Evolutionary conservation across 495 filamentous ascomycete genomes (phyloP), one percentile per base, ranked within the genome.

Genomic region (Elasticomyces elasticus): DNA sequence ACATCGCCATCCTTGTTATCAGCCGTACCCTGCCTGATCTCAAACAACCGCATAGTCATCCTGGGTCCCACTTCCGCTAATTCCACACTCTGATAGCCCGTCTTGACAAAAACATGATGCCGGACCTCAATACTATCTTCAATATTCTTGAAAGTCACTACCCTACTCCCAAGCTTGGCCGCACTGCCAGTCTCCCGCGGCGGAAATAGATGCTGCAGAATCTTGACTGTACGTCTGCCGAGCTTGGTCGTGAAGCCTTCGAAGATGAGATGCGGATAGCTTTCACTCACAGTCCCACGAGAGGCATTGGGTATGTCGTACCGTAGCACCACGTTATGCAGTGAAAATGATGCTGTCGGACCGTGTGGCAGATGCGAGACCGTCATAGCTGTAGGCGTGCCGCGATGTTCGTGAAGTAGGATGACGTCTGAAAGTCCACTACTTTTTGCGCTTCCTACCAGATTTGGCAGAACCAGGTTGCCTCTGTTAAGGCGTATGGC

Each of bases 1-100:
- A 87, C 79, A 74, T 97, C 94, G n/a, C 90, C 91, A 60, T 89
- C 86, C 59, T 94, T 94, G 62, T 91, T 94, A 64, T 96, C 92
- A 42, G 95, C 72, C 1, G 91, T 92, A n/a, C 92, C 91, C 49
- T 86, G 82, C 44, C 89, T 76, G 55, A 99, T 94, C 67, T 95
- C 88, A 71, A 97, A 99, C 24, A 89, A 76, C 63, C 86, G 79
- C 89, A 99, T 94, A 5, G 90, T 94, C 85, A 97, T 94, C 52
- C 92, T 76, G 4, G 92, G 92, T 0, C 92, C 92, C 38, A 98
- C 94, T 68, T 98, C 92, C 17, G 88, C 86, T 56, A 98, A 70
- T 70, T 97, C 91, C 11, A 97, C 89, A 56, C 83, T 85, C 60
- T 90, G 78, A 65, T 89, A 92, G 15, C 85, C 80, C 5, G 87